Evolutionary conservation across 2,329 filamentous ascomycete species (phyloP).

Genomic region (Aspergillus eucalypticola): DNA sequence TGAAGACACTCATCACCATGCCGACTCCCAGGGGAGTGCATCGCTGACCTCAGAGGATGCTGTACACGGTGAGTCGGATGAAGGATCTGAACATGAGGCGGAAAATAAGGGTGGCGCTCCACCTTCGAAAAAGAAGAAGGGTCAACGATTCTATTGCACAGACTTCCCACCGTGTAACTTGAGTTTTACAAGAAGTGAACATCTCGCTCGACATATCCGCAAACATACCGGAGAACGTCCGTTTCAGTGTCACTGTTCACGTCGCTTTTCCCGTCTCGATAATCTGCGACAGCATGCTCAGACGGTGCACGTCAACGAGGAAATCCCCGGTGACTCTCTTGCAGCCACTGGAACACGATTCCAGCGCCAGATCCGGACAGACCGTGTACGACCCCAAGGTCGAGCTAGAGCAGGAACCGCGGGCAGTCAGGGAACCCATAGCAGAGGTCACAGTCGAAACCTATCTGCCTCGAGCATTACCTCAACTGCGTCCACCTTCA

Average conservation of each 20-base stretch:
- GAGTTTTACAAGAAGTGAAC: constrained; percentile 94
- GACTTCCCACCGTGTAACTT: constrained; percentile 91
- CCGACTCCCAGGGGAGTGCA: constrained; percentile 44
- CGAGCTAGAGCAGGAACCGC: constrained; percentile 76
- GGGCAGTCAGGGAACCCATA: constrained; percentile 69
- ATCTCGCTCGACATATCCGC: constrained; percentile 91
- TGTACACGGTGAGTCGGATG: constrained; percentile 74
- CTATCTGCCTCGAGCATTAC: constrained; percentile 85
- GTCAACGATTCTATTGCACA: constrained; percentile 92
- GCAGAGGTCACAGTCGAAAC: constrained; percentile 78
- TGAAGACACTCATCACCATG: constrained; percentile 47
- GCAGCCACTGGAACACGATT: constrained; percentile 90
- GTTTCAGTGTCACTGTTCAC: constrained; percentile 92
- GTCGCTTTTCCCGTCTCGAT: constrained; percentile 89
- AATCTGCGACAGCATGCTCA: constrained; percentile 96
- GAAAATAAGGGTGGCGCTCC: constrained; percentile 63
- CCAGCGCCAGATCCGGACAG: constrained; percentile 86
- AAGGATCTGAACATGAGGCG: constrained; percentile 64
- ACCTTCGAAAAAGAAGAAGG: constrained; percentile 91
- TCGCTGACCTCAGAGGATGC: constrained; percentile 60
- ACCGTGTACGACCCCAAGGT: constrained; percentile 73
- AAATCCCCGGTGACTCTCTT: constrained; percentile 90
- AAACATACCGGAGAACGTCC: constrained; percentile 98
- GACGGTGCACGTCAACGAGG: constrained; percentile 95
- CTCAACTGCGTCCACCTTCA: constrained; percentile 70